Conservation (phyloP, 352 stramenopile genomes). For the Sclerospora graminicola region DNA sequence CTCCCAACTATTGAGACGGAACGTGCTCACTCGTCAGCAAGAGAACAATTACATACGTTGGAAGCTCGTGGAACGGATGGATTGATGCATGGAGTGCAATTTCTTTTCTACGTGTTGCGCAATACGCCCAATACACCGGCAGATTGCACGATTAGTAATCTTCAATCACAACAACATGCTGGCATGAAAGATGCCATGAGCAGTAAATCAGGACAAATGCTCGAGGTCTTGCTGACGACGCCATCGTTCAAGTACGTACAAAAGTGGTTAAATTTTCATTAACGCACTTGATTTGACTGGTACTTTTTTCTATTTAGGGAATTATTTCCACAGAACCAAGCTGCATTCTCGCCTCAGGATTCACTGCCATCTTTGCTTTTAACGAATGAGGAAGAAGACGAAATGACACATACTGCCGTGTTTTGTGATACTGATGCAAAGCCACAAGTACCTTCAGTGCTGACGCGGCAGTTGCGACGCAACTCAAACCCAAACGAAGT, state of each 20-base stretch:
- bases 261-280: neutral
- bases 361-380: constrained; percentile 40
- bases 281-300: constrained; percentile 1
- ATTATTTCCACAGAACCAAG: constrained; percentile 38
- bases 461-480: constrained; percentile 39
- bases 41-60: constrained; percentile 69
- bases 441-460: constrained; percentile 47
- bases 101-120: constrained; percentile 78
- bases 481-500: constrained; percentile 34
- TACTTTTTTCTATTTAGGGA: constrained; percentile 20
- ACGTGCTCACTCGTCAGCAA: constrained; percentile 66
- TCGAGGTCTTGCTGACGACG: constrained; percentile 69
- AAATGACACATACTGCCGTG: constrained; percentile 58
- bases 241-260: constrained; percentile 67
- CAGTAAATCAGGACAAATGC: constrained; percentile 78
- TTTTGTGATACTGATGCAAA: constrained; percentile 65
- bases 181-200: constrained; percentile 83
- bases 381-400: constrained; percentile 59
- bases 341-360: constrained; percentile 23
- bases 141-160: constrained; percentile 78
- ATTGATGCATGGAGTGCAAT: constrained; percentile 81
- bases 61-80: constrained; percentile 69
- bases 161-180: constrained; percentile 69
- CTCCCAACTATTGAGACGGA: constrained; percentile 76
- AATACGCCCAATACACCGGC: constrained; percentile 77